phyloP scores from a whole-genome alignment of 139 green algal species.

The Tetraselmis chui region DNA sequence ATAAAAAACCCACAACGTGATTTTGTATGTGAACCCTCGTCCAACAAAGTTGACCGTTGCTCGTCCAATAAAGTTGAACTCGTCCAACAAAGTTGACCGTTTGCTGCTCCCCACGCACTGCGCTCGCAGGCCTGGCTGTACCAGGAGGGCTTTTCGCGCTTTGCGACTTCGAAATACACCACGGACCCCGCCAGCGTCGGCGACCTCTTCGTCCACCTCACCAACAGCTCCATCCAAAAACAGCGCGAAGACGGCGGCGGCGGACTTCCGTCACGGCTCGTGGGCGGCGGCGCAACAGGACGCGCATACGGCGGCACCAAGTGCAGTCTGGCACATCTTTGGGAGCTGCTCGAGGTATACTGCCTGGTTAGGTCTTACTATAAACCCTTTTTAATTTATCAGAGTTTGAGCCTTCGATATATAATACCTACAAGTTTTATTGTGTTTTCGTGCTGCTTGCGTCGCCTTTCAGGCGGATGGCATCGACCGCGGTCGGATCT shows the following conservation, averaged over 20 bases:
- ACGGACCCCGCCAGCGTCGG: slow-evolving; percentile 3
- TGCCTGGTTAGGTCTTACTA: no score
- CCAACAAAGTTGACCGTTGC: no score
- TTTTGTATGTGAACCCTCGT: no score
- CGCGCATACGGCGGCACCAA: slow-evolving; percentile 23
- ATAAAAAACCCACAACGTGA: no score
- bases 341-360: slow-evolving; percentile 23
- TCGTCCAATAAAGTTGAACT: no score
- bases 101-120: no score
- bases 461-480: no score
- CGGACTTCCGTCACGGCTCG: background rate
- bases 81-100: no score
- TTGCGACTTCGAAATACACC: background rate
- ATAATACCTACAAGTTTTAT: no score
- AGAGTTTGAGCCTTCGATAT: no score
- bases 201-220: slow-evolving; percentile 12
- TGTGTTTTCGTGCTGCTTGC: no score
- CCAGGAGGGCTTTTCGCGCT: slow-evolving; percentile 7
- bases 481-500: background rate
- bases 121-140: slow-evolving; percentile 7
- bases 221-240: slow-evolving; percentile 9
- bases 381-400: no score
- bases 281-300: background rate
- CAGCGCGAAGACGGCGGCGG: background rate
- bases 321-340: slow-evolving; percentile 29